Base-by-base conservation (phyloP, 495 filamentous ascomycete genomes). In the Neurospora sp. region DNA sequence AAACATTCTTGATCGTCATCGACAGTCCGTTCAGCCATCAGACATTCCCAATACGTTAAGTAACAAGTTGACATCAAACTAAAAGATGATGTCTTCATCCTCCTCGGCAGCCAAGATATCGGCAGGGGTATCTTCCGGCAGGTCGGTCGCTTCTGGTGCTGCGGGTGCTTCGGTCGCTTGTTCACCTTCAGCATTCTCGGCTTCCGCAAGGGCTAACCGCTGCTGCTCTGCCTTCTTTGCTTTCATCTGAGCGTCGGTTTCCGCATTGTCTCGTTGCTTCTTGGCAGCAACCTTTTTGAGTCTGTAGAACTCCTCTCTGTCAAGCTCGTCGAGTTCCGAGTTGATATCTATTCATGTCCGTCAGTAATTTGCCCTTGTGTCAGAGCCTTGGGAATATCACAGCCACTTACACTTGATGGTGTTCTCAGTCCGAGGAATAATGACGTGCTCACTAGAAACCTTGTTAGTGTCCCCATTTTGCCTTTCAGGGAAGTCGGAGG, bases 281-380 rank as follows among this genome's bases (percentile, higher is more conserved):
- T 98, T 98, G 78, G 88, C 88, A n/a, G 93, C 93, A 31, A 97
- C 95, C 86, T 99, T 99, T 86, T 98, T 99, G 77, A 99, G 84
- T 70, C 96, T 89, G 82, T 97, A 99, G 83, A 99, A 99, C 78
- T 99, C 96, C 82, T 99, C 96, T 84, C 96, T 88, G 85, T 99
- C 96, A 48, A 99, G 86, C 84, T 99, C 96, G 80, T 99, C 96
- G 18, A 99, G 90, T 80, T 99, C 96, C 11, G 94, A 97, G 84
- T 97, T 99, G 88, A 99, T 99, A 80, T 99, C 91, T 93, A 46
- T 23, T 23, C 35, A 39, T 40, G 8, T 14, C 0, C 59, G 69
- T 75, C 42, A 76, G 73, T 41, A 4, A 69, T 42, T 69, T 41
- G 38, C 18, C 71, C 18, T 20, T 40, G 31, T 69, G 44, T 69